Percentiles rank a stretch among this genome's conserved stretches.
Conservation (phyloP, 2,329 filamentous ascomycete species). For the Cordyceps cateniannulata region DNA sequence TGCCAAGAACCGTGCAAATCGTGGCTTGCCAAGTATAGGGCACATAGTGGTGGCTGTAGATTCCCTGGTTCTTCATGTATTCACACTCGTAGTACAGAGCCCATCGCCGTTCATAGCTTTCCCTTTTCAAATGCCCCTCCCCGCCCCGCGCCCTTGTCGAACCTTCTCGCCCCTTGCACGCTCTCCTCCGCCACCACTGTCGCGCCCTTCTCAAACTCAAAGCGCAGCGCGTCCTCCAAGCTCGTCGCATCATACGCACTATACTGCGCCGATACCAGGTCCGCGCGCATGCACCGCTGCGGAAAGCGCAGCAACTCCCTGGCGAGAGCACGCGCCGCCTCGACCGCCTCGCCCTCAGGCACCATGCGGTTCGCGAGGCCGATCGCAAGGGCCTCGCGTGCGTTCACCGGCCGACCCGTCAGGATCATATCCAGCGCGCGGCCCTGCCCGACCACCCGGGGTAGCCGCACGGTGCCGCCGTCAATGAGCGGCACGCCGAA, state of each 20-base stretch:
- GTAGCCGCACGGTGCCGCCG: conserved; percentile 45
- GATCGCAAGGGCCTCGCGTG: conserved; percentile 43
- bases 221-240: conserved; percentile 43
- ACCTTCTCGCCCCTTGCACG: conserved; percentile 20
- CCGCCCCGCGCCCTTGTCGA: conserved; percentile 11
- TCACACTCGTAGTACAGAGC: too few species aligned
- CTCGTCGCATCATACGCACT: conserved; percentile 39
- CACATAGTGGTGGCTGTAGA: too few species aligned
- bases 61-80: too few species aligned
- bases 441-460: conserved; percentile 44
- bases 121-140: conserved; percentile 10
- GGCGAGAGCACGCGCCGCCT: conserved; percentile 42
- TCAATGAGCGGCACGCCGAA: conserved; percentile 30
- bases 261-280: conserved; percentile 43
- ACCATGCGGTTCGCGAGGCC: conserved; percentile 49
- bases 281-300: conserved; percentile 44
- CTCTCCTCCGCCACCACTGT: conserved; percentile 37
- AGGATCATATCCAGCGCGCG: conserved; percentile 51
- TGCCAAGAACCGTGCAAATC: too few species aligned
- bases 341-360: conserved; percentile 38
- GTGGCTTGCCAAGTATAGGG: too few species aligned
- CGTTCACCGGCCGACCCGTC: conserved; percentile 42
- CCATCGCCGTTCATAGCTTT: neutral
- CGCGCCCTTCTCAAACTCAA: conserved; percentile 39
- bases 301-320: conserved; percentile 41